Base-by-base conservation (phyloP, 345 rosid species). In the Eucalyptus regnans region DNA sequence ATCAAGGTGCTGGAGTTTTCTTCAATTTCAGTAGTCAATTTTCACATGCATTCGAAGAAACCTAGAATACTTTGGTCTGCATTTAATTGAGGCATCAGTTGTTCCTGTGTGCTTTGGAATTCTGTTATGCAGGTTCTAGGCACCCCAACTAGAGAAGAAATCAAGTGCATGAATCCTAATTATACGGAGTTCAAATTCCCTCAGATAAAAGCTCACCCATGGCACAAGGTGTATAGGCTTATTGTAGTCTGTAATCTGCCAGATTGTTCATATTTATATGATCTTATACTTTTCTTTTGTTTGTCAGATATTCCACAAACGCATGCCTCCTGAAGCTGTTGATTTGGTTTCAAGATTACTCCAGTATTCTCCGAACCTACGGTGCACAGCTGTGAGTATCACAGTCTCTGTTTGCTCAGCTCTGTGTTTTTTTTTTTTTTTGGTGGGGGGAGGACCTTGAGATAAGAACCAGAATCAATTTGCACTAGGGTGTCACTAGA, bases 131-230 rank as follows among this genome's bases (percentile, higher is more conserved):
- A 87, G 91, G 89, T 90, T 83, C 66, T 90, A 76, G 92, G 92
- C 41, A 90, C 90, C 49, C 92, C 92, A 49, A 87, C 91, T 29
- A 60, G 92, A 85, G 92, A 90, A 87, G 92, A 89, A 66, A 90
- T 90, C 86, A 90, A 90, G 41, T 90, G 92, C 90, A 88, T 90
- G 92, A 89, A 90, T 60, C 90, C 90, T 50, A 89, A 90, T 88
- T 90, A 90, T 52, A 90, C 89, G 1, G 90, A 90, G 88, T 89
- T 86, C 80, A 90, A 90, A 60, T 90, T 90, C 62, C 90, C 92
- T 25, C 92, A 90, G 76, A 90, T 90, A 33, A 90, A 90, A 84
- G 89, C 92, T 83, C 90, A 89, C 87, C 90, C 90, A 41, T 90
- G 92, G 92, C 92, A 89, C 80, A 90, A 90, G 92, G 91, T 90